phyloP scores from a whole-genome alignment of 192 early-diverging fungal species.

The Dissophora globulifera region DNA sequence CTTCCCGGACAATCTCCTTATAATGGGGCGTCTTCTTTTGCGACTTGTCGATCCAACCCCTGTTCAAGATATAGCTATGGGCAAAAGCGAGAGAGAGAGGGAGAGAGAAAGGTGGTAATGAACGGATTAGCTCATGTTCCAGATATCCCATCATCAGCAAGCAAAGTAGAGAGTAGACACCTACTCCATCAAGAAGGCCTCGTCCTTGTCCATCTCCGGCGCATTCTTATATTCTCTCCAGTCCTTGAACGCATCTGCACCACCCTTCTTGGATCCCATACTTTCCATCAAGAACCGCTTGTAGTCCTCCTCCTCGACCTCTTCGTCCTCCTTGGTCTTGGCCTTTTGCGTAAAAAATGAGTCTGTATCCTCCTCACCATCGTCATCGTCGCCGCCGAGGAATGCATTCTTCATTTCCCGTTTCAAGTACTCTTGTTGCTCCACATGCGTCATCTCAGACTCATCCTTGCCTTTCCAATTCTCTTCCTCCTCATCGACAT shows the following conservation, averaged over 20 bases:
- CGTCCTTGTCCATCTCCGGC: conserved; percentile 60
- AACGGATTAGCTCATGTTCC: too few relatives aligned
- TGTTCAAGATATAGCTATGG: conserved; percentile 91
- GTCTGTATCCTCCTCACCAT: conserved; percentile 70
- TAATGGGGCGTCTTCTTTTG: conserved; percentile 69
- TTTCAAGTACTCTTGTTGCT: conserved; percentile 88
- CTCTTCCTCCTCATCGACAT: conserved; percentile 58
- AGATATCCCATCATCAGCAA: neutral
- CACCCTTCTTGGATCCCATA: conserved; percentile 67
- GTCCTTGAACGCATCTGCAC: conserved; percentile 66
- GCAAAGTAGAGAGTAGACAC: neutral
- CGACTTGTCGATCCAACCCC: conserved; percentile 92
- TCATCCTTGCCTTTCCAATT: conserved; percentile 56
- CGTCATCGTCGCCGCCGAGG: conserved; percentile 51
- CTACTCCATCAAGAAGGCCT: conserved; percentile 85
- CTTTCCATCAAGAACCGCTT: conserved; percentile 86
- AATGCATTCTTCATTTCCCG: conserved; percentile 70
- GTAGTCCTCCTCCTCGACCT: conserved; percentile 90
- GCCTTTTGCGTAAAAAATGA: conserved; percentile 77
- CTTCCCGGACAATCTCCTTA: conserved; percentile 73
- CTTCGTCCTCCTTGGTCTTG: conserved; percentile 81
- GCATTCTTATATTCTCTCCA: conserved; percentile 66
- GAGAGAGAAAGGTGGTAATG: neutral
- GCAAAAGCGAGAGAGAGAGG: too few relatives aligned
- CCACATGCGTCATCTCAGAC: conserved; percentile 70